A percentile compares a stretch with the other conserved stretches of the same genome.
phyloP scores from a whole-genome alignment of 2,329 filamentous ascomycete species.

The Pseudogymnoascus destructans region DNA sequence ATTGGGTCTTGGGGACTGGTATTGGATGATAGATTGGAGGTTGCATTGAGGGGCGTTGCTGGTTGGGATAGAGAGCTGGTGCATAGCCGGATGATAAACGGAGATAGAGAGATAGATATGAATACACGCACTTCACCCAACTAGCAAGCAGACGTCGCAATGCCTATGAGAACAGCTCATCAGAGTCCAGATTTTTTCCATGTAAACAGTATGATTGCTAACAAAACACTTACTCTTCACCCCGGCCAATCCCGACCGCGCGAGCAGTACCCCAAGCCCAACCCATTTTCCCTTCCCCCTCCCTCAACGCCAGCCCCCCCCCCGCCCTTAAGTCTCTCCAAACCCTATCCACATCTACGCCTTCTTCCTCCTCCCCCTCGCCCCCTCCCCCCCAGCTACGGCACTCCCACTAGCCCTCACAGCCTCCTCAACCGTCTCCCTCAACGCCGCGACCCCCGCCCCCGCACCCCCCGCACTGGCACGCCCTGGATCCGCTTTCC shows the following conservation, averaged over 20 bases:
- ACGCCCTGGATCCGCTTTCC: constrained; percentile 49
- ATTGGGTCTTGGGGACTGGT: neutral
- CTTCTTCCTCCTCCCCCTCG: constrained; percentile 24
- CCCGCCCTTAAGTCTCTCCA: neutral
- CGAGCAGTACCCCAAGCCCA: neutral
- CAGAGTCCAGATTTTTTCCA: neutral
- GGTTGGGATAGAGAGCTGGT: constrained; percentile 6
- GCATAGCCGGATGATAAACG: neutral
- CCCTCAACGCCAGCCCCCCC: neutral
- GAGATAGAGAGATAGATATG: neutral
- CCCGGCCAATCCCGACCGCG: neutral
- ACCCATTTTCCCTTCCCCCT: neutral
- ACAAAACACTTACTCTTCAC: neutral
- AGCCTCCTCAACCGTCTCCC: constrained; percentile 16
- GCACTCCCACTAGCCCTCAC: constrained; percentile 13
- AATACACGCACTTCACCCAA: neutral
- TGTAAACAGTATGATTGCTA: neutral
- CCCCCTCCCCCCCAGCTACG: constrained; percentile 12
- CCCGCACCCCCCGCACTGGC: constrained; percentile 28
- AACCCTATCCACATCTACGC: neutral
- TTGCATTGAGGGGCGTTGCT: neutral
- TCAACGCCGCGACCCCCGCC: constrained; percentile 24
- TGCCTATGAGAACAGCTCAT: neutral
- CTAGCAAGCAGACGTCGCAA: too few relatives aligned
- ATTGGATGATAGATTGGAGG: neutral